phyloP scores from a whole-genome alignment of 139 green algal genomes.

The Chlorella ohadii region DNA sequence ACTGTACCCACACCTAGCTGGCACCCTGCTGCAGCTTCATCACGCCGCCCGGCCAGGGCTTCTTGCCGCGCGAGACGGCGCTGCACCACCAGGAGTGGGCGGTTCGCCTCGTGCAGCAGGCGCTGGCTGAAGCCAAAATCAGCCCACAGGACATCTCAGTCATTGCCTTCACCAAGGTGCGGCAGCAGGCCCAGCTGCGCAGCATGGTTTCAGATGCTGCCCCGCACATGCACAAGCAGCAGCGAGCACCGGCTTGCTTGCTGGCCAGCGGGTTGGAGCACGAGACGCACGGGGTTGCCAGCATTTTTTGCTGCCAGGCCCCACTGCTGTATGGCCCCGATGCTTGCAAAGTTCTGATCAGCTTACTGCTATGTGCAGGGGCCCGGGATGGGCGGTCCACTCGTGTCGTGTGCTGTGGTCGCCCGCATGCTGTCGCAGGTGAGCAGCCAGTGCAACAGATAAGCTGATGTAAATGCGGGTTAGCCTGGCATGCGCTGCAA shows the following conservation, averaged over 20 bases:
- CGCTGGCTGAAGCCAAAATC: slow-evolving; percentile 70
- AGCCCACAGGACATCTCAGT: slow-evolving; percentile 61
- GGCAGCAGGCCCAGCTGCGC: neutral
- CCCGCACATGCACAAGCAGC: no score
- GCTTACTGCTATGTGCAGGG: slow-evolving; percentile 52
- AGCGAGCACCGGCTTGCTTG: neutral
- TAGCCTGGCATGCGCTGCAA: no score
- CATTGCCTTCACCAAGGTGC: slow-evolving; percentile 87
- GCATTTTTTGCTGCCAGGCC: no score
- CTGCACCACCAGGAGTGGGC: slow-evolving; percentile 79
- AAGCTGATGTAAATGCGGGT: no score
- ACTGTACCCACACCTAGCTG: no score
- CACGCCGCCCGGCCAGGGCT: slow-evolving; percentile 85
- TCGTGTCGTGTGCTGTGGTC: slow-evolving; percentile 82
- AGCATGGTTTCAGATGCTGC: neutral
- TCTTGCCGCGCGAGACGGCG: slow-evolving; percentile 88
- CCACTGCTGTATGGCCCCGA: no score
- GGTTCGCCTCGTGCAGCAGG: slow-evolving; percentile 71
- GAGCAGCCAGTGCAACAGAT: no score
- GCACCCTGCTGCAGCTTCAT: slow-evolving; percentile 67
- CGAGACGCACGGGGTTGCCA: no score
- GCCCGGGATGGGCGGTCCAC: slow-evolving; percentile 90
- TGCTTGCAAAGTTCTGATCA: no score
- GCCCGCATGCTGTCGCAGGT: slow-evolving; percentile 75
- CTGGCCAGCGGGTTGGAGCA: neutral